Conservation (phyloP, 495 filamentous ascomycete species). For the Staphylotrichum tortipilum region DNA sequence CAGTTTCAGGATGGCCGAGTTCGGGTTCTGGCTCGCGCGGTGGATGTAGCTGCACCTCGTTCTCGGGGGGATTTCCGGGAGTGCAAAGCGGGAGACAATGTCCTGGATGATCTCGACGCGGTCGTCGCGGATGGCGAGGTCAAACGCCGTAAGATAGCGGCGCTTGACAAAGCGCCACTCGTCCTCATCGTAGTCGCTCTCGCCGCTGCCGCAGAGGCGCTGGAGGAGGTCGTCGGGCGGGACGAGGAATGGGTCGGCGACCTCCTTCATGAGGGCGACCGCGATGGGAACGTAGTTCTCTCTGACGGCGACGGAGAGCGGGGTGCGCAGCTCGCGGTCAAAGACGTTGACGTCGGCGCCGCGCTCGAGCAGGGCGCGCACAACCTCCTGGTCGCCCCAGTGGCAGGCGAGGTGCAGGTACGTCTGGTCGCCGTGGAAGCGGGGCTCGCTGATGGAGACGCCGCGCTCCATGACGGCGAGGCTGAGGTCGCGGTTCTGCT, state of each 20-base stretch:
- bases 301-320: slow-evolving; percentile 15
- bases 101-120: slow-evolving; percentile 13
- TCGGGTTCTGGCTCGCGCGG: slow-evolving; percentile 16
- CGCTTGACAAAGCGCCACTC: slow-evolving; percentile 14
- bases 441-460: slow-evolving; percentile 13
- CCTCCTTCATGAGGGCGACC: slow-evolving; percentile 15
- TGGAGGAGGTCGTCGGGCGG: slow-evolving; percentile 16
- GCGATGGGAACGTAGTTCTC: slow-evolving; percentile 12
- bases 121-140: slow-evolving; percentile 19
- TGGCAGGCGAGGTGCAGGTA: slow-evolving; percentile 21
- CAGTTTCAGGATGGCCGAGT: slow-evolving; percentile 12
- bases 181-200: slow-evolving; percentile 5
- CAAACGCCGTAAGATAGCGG: slow-evolving; percentile 16
- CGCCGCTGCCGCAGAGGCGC: background rate
- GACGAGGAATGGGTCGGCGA: slow-evolving; percentile 18
- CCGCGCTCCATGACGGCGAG: slow-evolving; percentile 18
- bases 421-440: slow-evolving; percentile 16
- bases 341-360: slow-evolving; percentile 22
- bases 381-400: slow-evolving; percentile 16
- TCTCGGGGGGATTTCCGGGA: slow-evolving; percentile 9
- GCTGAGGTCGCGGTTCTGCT: slow-evolving; percentile 15
- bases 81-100: slow-evolving; percentile 15
- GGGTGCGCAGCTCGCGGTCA: slow-evolving; percentile 18
- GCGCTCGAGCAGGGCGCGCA: slow-evolving; percentile 18
- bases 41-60: slow-evolving; percentile 14